phyloP scores from a whole-genome alignment of 768 basidiomycete genomes.

The Collybia mongolica region DNA sequence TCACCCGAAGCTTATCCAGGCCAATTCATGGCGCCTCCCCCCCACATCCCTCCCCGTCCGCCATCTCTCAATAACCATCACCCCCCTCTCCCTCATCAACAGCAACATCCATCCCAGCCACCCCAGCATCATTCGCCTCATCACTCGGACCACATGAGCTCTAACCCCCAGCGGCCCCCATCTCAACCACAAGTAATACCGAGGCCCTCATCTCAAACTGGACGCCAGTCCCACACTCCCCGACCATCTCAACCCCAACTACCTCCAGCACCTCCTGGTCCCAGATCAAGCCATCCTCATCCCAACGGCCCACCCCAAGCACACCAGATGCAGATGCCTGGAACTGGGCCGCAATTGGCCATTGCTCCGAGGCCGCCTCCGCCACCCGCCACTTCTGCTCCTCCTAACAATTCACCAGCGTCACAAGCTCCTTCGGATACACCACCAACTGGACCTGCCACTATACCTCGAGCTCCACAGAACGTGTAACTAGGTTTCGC shows the following conservation, averaged over 20 bases:
- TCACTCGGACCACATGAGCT: constrained; percentile 41
- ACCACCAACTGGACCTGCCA: constrained; percentile 12
- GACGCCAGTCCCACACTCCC: constrained; percentile 12
- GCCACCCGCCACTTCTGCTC: constrained; percentile 13
- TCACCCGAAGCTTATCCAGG: constrained; percentile 24
- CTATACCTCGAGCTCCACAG: constrained; percentile 10
- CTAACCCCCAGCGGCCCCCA: constrained; percentile 53
- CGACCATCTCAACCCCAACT: constrained; percentile 16
- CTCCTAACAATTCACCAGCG: constrained; percentile 18
- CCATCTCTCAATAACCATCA: constrained; percentile 39
- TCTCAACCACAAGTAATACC: constrained; percentile 41
- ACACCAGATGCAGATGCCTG: constrained; percentile 20
- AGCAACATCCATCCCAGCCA: constrained; percentile 21
- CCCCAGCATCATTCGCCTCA: constrained; percentile 42
- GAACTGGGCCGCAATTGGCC: constrained; percentile 20
- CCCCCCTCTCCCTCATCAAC: constrained; percentile 27
- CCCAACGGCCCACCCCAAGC: constrained; percentile 6
- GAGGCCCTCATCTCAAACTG: constrained; percentile 10
- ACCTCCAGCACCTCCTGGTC: constrained; percentile 7
- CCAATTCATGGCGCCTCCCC: constrained; percentile 31
- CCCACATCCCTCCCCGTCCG: constrained; percentile 38
- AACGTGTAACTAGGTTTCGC: constrained; percentile 10
- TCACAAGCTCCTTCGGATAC: constrained; percentile 21
- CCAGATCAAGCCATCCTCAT: constrained; percentile 11
- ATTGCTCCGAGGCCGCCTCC: constrained; percentile 28